Evolutionary conservation across 2,329 filamentous ascomycete species (phyloP).

Genomic region (Sporothrix pallida): DNA sequence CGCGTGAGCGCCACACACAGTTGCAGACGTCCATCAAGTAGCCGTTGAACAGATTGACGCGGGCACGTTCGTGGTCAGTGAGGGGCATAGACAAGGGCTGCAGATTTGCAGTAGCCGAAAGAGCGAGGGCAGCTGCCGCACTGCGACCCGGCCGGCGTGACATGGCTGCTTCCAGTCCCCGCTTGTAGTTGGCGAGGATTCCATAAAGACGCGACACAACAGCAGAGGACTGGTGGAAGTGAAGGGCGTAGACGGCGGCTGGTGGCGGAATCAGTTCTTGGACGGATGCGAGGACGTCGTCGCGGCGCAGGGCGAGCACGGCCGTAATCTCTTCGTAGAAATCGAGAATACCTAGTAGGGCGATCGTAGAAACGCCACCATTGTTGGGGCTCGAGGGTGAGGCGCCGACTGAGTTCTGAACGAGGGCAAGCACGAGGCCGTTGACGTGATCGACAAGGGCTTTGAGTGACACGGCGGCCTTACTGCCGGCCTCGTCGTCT

Average conservation of each 20-base stretch:
- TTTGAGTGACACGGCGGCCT: conserved; percentile 42
- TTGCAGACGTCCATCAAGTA: conserved; percentile 89
- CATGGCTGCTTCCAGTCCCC: conserved; percentile 71
- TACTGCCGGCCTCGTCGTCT: conserved; percentile 37
- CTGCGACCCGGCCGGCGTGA: conserved; percentile 39
- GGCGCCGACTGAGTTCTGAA: conserved; percentile 57
- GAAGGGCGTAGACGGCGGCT: conserved; percentile 71
- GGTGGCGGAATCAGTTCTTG: conserved; percentile 72
- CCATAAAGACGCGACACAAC: conserved; percentile 71
- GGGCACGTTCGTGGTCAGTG: conserved; percentile 59
- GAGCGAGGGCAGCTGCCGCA: conserved; percentile 13
- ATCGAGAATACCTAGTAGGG: conserved; percentile 64
- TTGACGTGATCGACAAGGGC: conserved; percentile 59
- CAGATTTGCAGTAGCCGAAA: neutral
- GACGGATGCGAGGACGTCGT: conserved; percentile 58
- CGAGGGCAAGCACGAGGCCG: conserved; percentile 62
- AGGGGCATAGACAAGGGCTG: conserved; percentile 37
- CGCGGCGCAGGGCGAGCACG: conserved; percentile 57
- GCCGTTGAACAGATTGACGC: conserved; percentile 76
- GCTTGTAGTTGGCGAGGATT: conserved; percentile 74
- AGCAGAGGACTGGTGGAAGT: conserved; percentile 68
- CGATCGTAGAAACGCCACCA: conserved; percentile 31
- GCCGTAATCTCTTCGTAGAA: conserved; percentile 70
- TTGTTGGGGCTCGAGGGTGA: conserved; percentile 43
- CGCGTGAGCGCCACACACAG: conserved; percentile 76